These are phyloP conservation scores for Pseudotulostoma volvatum DNA, from an alignment of 495 filamentous ascomycete genomes.

Conservation along the genomic window DNA sequence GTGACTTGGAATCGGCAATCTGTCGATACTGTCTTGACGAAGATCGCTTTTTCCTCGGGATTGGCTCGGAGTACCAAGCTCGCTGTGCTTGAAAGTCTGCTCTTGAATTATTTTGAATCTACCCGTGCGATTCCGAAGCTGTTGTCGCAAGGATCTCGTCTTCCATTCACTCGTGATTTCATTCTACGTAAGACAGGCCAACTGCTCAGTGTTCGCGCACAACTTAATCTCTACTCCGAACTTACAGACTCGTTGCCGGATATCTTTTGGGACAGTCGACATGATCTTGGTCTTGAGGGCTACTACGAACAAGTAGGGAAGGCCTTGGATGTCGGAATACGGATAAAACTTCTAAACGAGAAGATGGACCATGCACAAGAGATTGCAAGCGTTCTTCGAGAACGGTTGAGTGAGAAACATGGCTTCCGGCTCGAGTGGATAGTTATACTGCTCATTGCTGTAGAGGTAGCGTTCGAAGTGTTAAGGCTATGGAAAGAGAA, in stretches of 20 bases:
- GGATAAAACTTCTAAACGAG: conserved; percentile 84
- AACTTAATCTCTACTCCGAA: conserved; percentile 93
- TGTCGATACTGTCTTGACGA: conserved; percentile 68
- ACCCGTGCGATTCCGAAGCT: conserved; percentile 64
- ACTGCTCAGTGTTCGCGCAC: conserved; percentile 75
- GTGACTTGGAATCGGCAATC: conserved; percentile 18
- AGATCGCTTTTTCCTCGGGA: conserved; percentile 92
- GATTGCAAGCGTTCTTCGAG: conserved; percentile 76
- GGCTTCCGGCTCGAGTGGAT: conserved; percentile 86
- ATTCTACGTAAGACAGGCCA: conserved; percentile 90
- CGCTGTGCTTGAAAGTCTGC: conserved; percentile 75
- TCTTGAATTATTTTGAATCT: conserved; percentile 68
- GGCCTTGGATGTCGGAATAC: conserved; percentile 78
- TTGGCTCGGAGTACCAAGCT: conserved; percentile 92
- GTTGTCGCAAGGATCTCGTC: conserved; percentile 44
- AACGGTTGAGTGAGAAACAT: conserved; percentile 80
- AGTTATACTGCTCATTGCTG: conserved; percentile 83
- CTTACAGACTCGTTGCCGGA: conserved; percentile 90
- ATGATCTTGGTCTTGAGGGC: conserved; percentile 73
- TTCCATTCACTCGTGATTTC: conserved; percentile 58
- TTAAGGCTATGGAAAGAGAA: conserved; percentile 42
- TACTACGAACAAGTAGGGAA: conserved; percentile 90
- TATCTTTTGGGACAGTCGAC: conserved; percentile 86
- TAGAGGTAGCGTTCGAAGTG: conserved; percentile 69
- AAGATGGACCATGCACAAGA: conserved; percentile 97